Evolutionary conservation across 495 filamentous ascomycete species (phyloP), one percentile per base, ranked within the genome.

Genomic region (Aspergillus homomorphus): DNA sequence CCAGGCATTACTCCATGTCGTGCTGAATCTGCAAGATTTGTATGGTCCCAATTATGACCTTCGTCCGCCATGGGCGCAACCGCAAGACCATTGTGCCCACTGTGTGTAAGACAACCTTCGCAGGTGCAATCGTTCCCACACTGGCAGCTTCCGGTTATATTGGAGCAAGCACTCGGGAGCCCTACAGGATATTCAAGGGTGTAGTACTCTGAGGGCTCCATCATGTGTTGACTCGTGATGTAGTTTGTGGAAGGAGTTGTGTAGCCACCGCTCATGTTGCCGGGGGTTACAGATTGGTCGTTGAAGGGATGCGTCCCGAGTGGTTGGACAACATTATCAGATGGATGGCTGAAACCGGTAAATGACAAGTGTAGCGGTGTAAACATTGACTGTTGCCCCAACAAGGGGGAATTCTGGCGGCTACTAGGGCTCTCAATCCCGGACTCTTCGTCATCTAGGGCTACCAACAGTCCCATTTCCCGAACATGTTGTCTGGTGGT

Each of bases 401-500:
- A 42, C 12, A 56, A 23, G 16, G 53, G 50, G n/a, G 44, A 21
- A 43, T 16, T 45, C 18, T 62, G 62, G 24, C 60, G 67, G 45
- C 59, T 52, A 23, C 62, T 64, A 7, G 65, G 56, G 8, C 48
- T 20, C 43, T 68, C 64, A 0, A 66, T 30, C 9, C 51, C 65
- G 28, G 66, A 60, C 6, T 71, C 61, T 21, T 74, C 69, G 6
- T 67, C 70, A 22, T 71, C 64, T 24, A 73, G 61, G n/a, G 70
- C 67, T 54, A 82, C 73, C 54, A 82, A 60, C 14, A 70, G 63
- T 45, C 74, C 69, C 70, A 82, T 77, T 52, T 79, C 74, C 57
- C 77, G 75, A 8, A 90, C 82, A 64, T 87, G 87, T 45, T 86
- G 76, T 42, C 77, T 75, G n/a, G 86, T 89, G n/a, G 83, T 80